Percentiles rank a stretch among this genome's conserved stretches.
These are phyloP conservation scores for Epichloe hybrida DNA, from an alignment of 2,329 filamentous ascomycete species.

Conservation along the genomic window DNA sequence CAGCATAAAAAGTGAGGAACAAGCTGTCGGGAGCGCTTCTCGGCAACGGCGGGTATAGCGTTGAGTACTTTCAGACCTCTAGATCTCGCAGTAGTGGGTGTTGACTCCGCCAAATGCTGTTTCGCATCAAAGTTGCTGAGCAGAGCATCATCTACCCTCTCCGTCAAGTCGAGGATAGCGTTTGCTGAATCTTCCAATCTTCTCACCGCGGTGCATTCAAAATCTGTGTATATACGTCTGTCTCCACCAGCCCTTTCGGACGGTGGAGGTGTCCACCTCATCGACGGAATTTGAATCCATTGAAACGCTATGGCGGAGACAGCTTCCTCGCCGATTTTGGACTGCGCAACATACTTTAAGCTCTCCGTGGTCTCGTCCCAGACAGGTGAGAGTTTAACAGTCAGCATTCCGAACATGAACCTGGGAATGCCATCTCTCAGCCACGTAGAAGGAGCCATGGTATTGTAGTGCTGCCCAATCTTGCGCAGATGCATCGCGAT, in stretches of 20 bases:
- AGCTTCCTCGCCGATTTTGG: constrained; percentile 58
- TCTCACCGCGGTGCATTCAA: constrained; percentile 68
- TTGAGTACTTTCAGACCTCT: constrained; percentile 71
- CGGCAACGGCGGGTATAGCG: constrained; percentile 61
- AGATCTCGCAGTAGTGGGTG: constrained; percentile 47
- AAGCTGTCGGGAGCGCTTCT: constrained; percentile 72
- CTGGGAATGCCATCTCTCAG: constrained; percentile 59
- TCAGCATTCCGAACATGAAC: constrained; percentile 82
- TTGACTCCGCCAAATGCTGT: constrained; percentile 40
- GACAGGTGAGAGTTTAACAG: constrained; percentile 68
- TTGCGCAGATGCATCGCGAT: constrained; percentile 80
- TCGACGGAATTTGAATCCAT: constrained; percentile 55
- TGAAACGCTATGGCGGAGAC: constrained; percentile 61
- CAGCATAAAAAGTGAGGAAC: constrained; percentile 79
- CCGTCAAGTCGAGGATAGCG: constrained; percentile 37
- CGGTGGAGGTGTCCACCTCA: constrained; percentile 35
- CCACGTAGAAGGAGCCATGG: constrained; percentile 46
- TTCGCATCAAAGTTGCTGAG: constrained; percentile 48
- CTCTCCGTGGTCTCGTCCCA: constrained; percentile 76
- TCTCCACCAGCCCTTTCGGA: constrained; percentile 20
- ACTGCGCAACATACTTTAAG: constrained; percentile 60
- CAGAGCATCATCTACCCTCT: constrained; percentile 44
- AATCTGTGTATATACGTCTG: constrained; percentile 48
- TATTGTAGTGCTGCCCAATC: constrained; percentile 50
- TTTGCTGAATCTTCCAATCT: constrained; percentile 40